These are phyloP conservation scores for Aspergillus affinis DNA, from an alignment of 495 filamentous ascomycete species.

Conservation along the genomic window DNA sequence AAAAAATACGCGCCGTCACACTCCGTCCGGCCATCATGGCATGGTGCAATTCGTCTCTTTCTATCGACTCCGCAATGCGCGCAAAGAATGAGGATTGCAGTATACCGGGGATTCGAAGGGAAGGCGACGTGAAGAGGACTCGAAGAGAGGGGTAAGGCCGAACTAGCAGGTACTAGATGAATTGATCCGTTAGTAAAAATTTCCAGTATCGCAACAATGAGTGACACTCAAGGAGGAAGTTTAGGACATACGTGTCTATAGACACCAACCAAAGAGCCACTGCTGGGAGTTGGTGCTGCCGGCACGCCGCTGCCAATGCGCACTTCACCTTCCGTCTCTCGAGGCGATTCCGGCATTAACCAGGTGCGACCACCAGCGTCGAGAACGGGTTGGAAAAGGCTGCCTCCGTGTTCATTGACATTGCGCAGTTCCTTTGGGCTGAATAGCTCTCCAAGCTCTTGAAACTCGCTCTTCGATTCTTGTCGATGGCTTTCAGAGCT, in stretches of 20 bases:
- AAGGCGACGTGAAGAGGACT: slow-evolving; percentile 64
- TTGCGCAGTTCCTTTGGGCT: slow-evolving; percentile 54
- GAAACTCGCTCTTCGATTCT: slow-evolving; percentile 40
- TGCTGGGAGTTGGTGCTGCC: too few relatives aligned
- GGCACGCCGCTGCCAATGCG: too few relatives aligned
- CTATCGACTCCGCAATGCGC: slow-evolving; percentile 51
- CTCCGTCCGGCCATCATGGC: slow-evolving; percentile 59
- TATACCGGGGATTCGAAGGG: slow-evolving; percentile 59
- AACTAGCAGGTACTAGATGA: slow-evolving; percentile 57
- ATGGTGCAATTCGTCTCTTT: slow-evolving; percentile 53
- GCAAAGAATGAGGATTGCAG: slow-evolving; percentile 59
- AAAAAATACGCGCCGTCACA: slow-evolving; percentile 64
- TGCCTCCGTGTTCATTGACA: slow-evolving; percentile 38
- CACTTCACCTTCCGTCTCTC: too few relatives aligned
- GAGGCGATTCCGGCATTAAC: too few relatives aligned
- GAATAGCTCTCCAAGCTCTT: slow-evolving; percentile 57
- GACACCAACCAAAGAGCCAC: too few relatives aligned
- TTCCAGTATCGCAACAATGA: too few relatives aligned
- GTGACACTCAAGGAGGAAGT: too few relatives aligned
- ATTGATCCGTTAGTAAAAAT: background rate
- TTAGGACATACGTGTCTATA: too few relatives aligned
- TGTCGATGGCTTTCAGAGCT: slow-evolving; percentile 3
- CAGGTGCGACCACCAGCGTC: too few relatives aligned
- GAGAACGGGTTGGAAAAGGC: slow-evolving; percentile 32
- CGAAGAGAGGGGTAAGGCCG: slow-evolving; percentile 61